These are phyloP conservation scores for Aspergillus incahuasiensis DNA, from an alignment of 495 filamentous ascomycete species.

Conservation along the genomic window DNA sequence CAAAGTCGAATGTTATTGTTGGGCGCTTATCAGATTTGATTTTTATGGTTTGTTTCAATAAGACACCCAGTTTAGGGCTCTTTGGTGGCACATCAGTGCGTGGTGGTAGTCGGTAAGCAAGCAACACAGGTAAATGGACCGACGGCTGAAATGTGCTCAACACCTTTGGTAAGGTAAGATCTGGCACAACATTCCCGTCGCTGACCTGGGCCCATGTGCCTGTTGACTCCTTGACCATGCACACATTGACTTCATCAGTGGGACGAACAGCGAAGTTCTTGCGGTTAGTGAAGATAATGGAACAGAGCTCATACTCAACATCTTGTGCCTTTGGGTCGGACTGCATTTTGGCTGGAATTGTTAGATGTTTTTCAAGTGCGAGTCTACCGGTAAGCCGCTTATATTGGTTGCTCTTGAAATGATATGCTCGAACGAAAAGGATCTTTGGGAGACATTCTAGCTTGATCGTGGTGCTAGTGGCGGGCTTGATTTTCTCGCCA, in stretches of 20 bases:
- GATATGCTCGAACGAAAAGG: constrained; percentile 17
- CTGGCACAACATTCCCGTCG: too few relatives aligned
- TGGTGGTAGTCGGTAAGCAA: constrained; percentile 22
- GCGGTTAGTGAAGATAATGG: constrained; percentile 26
- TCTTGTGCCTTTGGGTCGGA: background rate
- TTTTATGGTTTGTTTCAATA: background rate
- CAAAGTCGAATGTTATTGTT: background rate
- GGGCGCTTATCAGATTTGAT: background rate
- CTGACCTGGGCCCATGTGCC: constrained; percentile 22
- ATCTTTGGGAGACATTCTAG: constrained; percentile 9
- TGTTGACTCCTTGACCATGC: constrained; percentile 19
- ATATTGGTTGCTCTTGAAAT: background rate
- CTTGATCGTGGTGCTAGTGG: background rate
- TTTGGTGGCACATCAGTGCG: background rate
- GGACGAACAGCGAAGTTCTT: background rate
- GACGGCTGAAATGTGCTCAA: background rate
- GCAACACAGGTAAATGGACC: constrained; percentile 12
- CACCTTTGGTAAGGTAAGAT: background rate
- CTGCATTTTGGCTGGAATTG: background rate
- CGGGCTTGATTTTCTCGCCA: background rate
- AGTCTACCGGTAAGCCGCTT: background rate
- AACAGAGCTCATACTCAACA: constrained; percentile 26
- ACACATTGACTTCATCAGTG: constrained; percentile 28
- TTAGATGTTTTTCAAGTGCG: background rate
- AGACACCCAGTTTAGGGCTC: background rate